Base-by-base conservation (phyloP, 2,329 filamentous ascomycete species). In the Graphiopsis chlorocephala region DNA sequence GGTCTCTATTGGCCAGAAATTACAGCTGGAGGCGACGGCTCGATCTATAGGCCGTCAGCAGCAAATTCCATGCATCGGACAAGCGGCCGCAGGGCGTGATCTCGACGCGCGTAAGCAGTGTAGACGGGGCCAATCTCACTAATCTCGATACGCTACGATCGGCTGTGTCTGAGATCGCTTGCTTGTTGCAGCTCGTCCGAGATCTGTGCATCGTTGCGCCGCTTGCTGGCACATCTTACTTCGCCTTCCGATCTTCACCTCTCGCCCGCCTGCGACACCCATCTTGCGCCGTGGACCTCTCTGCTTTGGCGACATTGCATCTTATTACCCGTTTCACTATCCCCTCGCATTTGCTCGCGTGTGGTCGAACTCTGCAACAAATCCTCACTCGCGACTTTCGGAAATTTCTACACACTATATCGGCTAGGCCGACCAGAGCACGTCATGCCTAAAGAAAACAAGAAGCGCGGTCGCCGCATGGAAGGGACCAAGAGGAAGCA, bases 381-480 rank as follows among this genome's bases (percentile, higher is more conserved):
- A 29, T 52, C 56, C 50, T 29, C 63, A 15, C 33, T 31, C 31
- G 29, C 45, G 42, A 26, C 26, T 47, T 38, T 61, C 20, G 48
- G 42, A 66, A 66, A 66, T 66, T 60, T 64, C 52, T 64, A 56
- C 59, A 20, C 58, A 48, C 17, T 56, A 56, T 64, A 33, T n/a
- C 29, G 31, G 10, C 48, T 23, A 42, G 15, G 31, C 47, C 42
- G 29, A 33, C 26, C 58, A 61, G 25, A 14, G 29, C 25, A 25
- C 65, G 72, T 61, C 68, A 88, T 88, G 86, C 85, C 86, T 58
- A 85, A 83, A 74, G 84, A 86, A 74, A 78, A 83, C 71, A 85
- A 83, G 74, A 85, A 86, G 73, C 82, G 83, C 68, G 82, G 85
- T 67, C 81, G 85, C 65, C 82, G 85, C 71, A 82, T 81, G 70